Percentiles rank a stretch among this genome's conserved stretches.
phyloP scores from a whole-genome alignment of 139 green algal genomes.

The Desmodesmus armatus region DNA sequence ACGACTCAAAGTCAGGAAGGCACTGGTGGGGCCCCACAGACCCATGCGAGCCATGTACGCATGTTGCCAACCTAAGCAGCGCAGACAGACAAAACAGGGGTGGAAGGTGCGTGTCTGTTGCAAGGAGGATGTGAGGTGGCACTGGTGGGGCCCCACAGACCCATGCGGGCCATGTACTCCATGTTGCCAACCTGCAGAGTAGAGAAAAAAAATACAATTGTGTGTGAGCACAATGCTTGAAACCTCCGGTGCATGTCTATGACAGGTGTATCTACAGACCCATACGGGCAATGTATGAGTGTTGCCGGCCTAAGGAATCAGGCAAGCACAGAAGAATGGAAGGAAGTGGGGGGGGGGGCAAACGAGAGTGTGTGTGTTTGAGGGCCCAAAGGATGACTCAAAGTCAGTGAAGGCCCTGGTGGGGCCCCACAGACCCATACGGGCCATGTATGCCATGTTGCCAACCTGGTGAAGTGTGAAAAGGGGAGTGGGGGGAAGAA shows the following conservation, averaged over 20 bases:
- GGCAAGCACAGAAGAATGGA: not conserved
- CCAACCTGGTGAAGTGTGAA: constrained; percentile 67
- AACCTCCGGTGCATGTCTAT: too few relatives aligned
- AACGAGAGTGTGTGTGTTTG: too few relatives aligned
- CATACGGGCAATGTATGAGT: too few relatives aligned
- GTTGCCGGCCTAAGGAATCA: too few relatives aligned
- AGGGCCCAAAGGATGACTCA: too few relatives aligned
- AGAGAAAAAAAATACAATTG: too few relatives aligned
- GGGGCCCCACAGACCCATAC: constrained; percentile 87
- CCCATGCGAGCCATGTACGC: constrained; percentile 86
- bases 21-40: constrained; percentile 76
- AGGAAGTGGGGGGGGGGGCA: not conserved
- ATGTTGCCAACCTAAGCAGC: constrained; percentile 86
- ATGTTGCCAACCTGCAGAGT: constrained; percentile 83
- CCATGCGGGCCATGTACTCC: constrained; percentile 86
- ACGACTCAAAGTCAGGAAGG: constrained; percentile 68
- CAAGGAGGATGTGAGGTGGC: too few relatives aligned
- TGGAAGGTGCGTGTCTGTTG: too few relatives aligned
- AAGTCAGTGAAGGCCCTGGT: constrained; percentile 54
- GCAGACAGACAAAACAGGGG: too few relatives aligned
- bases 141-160: constrained; percentile 78
- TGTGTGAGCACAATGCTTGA: too few relatives aligned
- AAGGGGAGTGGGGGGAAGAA: not conserved
- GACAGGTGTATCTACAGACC: too few relatives aligned
- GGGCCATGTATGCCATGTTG: constrained; percentile 85